These are phyloP conservation scores for Geosmithia flava DNA, from an alignment of 2,329 filamentous ascomycete genomes.

Conservation along the genomic window DNA sequence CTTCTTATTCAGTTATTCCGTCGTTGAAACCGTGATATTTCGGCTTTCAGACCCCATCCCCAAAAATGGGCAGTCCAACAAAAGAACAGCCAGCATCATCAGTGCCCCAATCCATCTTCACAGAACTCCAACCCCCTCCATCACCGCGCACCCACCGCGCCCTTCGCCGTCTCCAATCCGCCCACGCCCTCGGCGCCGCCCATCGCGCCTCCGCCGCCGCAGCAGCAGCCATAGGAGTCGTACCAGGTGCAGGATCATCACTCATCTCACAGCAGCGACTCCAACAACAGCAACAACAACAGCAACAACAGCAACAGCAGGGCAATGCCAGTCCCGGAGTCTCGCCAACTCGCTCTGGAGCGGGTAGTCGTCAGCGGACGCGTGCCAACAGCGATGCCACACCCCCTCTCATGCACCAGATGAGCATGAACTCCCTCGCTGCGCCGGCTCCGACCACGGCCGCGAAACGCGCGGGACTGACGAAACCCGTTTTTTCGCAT, in stretches of 20 bases:
- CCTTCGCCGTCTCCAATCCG: conserved; percentile 63
- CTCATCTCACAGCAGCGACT: conserved; percentile 50
- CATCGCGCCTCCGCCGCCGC: background rate
- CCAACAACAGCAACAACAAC: conserved; percentile 28
- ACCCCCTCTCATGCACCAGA: conserved; percentile 18
- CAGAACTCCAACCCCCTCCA: conserved; percentile 40
- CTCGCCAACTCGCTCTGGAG: conserved; percentile 15
- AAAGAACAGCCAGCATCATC: conserved; percentile 2
- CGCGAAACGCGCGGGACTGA: conserved; percentile 19
- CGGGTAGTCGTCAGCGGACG: conserved; percentile 14
- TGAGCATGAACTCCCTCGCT: conserved; percentile 16
- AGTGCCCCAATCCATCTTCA: conserved; percentile 4
- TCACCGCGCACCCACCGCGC: conserved; percentile 55
- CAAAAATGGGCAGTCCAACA: conserved; percentile 10
- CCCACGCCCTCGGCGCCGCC: conserved; percentile 49
- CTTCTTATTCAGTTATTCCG: no score
- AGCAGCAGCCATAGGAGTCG: conserved; percentile 6
- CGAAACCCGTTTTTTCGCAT: conserved; percentile 35
- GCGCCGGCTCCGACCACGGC: conserved; percentile 4
- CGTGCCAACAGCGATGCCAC: conserved; percentile 65
- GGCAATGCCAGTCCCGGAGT: conserved; percentile 7
- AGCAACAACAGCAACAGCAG: conserved; percentile 32
- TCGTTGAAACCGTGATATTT: no score
- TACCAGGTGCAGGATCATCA: conserved; percentile 28
- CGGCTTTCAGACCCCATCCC: conserved; percentile 44